Conservation (phyloP, 208 protist species). For the Crithidia expoeki region DNA sequence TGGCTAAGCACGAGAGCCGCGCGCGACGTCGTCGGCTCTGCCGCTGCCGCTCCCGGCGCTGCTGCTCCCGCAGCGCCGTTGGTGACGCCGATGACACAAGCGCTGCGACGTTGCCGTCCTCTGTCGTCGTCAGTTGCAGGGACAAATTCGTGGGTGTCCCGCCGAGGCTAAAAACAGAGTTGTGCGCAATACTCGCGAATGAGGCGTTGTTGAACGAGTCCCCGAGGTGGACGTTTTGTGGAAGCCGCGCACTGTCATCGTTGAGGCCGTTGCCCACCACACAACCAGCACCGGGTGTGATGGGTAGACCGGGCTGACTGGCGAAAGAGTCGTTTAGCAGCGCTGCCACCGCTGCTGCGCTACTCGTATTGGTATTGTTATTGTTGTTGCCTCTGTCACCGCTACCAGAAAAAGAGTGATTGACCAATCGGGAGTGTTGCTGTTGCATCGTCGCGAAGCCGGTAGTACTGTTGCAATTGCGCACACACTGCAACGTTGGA, state of each 20-base stretch:
- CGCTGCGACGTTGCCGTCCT: constrained; percentile 29
- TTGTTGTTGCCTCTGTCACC: not conserved
- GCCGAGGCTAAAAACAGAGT: constrained; percentile 18
- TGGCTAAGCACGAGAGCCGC: constrained; percentile 37
- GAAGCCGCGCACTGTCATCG: not conserved
- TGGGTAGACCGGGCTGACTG: constrained; percentile 6
- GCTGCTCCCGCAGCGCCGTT: constrained; percentile 23
- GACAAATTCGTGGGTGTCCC: constrained; percentile 35
- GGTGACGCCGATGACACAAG: constrained; percentile 22
- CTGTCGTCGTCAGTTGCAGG: constrained; percentile 28
- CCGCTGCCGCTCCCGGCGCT: constrained; percentile 19
- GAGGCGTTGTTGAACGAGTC: constrained; percentile 31
- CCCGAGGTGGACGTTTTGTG: constrained; percentile 3
- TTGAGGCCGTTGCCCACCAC: no score
- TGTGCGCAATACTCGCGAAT: constrained; percentile 24
- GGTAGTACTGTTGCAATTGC: not conserved
- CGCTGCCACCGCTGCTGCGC: not conserved
- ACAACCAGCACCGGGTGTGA: not conserved
- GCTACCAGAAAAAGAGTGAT: not conserved
- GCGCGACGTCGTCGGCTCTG: constrained; percentile 19
- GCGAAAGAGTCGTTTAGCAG: constrained; percentile 35
- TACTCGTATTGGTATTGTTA: not conserved
- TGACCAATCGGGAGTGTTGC: not conserved
- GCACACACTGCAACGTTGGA: not conserved
- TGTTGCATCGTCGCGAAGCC: not conserved